A percentile compares a stretch with the other conserved stretches of the same genome.
These are phyloP conservation scores for Fomitopsis serialis DNA, from an alignment of 768 basidiomycete genomes.

Conservation along the genomic window DNA sequence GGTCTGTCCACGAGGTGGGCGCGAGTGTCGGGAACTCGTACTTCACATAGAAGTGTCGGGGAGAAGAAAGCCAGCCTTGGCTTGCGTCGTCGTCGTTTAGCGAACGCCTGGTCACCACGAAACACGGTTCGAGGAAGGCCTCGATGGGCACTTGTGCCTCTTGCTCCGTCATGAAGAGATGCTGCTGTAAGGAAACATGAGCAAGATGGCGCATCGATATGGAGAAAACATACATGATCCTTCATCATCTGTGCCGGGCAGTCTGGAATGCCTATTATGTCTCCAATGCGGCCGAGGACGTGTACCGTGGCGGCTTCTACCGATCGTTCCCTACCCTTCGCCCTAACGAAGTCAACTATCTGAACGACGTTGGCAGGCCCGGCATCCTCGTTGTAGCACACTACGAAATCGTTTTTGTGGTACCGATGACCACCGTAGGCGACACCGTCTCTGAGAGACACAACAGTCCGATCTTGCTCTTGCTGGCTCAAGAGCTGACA, in stretches of 20 bases:
- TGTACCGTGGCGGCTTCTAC: constrained; percentile 10
- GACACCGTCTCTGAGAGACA: constrained; percentile 35
- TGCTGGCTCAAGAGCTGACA: constrained; percentile 36
- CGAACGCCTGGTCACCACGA: constrained; percentile 5
- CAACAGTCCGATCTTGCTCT: constrained; percentile 27
- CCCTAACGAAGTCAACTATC: constrained; percentile 31
- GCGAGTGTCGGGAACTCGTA: constrained; percentile 33
- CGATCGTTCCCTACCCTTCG: constrained; percentile 8
- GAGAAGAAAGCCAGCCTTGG: constrained; percentile 47
- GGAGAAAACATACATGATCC: constrained; percentile 47
- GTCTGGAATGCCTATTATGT: constrained; percentile 16
- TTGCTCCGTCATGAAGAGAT: constrained; percentile 57
- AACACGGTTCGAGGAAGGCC: constrained; percentile 43
- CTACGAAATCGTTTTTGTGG: constrained; percentile 58
- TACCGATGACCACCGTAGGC: constrained; percentile 43
- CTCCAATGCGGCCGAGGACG: constrained; percentile 46
- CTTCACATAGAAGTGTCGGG: constrained; percentile 52
- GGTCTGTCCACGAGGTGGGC: constrained; percentile 28
- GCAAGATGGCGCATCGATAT: no score
- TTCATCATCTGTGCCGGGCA: constrained; percentile 24
- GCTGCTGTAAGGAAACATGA: constrained; percentile 34
- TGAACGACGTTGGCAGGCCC: constrained; percentile 58
- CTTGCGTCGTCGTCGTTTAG: constrained; percentile 13
- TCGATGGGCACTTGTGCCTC: constrained; percentile 25
- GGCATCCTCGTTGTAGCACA: constrained; percentile 33